A percentile compares a stretch with the other conserved stretches of the same genome.
These are phyloP conservation scores for Kodamaea restingae DNA, from an alignment of 805 yeast genomes.

Conservation along the genomic window DNA sequence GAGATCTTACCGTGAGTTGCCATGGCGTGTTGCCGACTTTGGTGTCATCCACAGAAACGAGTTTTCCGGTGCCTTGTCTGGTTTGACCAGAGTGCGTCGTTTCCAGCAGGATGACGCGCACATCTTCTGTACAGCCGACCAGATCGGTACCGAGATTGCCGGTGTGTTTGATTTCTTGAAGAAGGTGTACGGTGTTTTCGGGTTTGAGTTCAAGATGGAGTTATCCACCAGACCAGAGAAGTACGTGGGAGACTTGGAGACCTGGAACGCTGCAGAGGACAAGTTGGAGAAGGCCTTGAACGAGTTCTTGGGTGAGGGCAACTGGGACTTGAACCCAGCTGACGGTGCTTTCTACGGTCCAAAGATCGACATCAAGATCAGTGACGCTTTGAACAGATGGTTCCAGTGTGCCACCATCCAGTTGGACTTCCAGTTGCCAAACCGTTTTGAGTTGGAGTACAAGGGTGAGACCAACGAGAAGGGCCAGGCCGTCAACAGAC, in stretches of 20 bases:
- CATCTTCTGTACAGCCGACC: slow-evolving; percentile 91
- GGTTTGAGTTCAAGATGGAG: slow-evolving; percentile 95
- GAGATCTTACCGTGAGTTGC: slow-evolving; percentile 93
- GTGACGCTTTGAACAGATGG: slow-evolving; percentile 94
- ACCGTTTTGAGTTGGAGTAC: slow-evolving; percentile 86
- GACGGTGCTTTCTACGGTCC: slow-evolving; percentile 98
- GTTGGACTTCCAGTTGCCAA: slow-evolving; percentile 96
- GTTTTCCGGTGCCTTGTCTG: slow-evolving; percentile 88
- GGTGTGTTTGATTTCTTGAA: slow-evolving; percentile 83
- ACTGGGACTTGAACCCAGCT: slow-evolving; percentile 93
- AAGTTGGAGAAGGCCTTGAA: slow-evolving; percentile 80
- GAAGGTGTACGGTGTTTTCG: slow-evolving; percentile 84
- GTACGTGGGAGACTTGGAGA: slow-evolving; percentile 87
- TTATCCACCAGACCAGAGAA: slow-evolving; percentile 96
- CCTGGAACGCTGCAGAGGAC: slow-evolving; percentile 90
- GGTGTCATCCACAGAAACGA: slow-evolving; percentile 98
- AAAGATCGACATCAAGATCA: slow-evolving; percentile 92
- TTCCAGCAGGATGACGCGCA: slow-evolving; percentile 99
- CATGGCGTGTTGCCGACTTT: slow-evolving; percentile 98
- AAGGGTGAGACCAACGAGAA: slow-evolving; percentile 58
- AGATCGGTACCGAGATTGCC: slow-evolving; percentile 80
- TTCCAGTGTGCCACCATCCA: slow-evolving; percentile 99
- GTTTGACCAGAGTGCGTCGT: slow-evolving; percentile 93
- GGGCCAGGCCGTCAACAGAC: slow-evolving; percentile 64
- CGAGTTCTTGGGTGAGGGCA: slow-evolving; percentile 69